Evolutionary conservation across 2,329 filamentous ascomycete species (phyloP).

Genomic region (Trichophyton benhamiae): DNA sequence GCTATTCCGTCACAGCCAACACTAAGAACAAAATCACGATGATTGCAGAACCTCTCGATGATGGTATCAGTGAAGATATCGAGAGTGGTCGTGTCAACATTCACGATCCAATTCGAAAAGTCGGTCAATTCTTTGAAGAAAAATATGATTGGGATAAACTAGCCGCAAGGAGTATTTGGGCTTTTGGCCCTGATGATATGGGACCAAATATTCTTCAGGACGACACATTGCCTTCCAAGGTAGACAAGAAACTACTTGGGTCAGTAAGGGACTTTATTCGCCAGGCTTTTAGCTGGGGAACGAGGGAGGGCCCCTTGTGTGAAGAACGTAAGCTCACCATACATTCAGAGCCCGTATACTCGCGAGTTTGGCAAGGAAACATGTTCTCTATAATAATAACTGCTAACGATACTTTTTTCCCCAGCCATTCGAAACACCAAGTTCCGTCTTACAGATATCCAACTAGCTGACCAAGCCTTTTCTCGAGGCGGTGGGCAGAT

Average conservation of each 20-base stretch:
- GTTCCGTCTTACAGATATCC: conserved; percentile 87
- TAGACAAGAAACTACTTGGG: conserved; percentile 81
- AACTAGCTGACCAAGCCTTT: conserved; percentile 78
- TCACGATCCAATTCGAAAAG: conserved; percentile 80
- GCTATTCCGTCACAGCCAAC: conserved; percentile 93
- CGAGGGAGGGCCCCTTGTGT: conserved; percentile 86
- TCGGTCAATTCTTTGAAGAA: conserved; percentile 93
- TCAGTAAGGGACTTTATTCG: conserved; percentile 84
- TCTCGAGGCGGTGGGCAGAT: conserved; percentile 93
- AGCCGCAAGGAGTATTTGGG: conserved; percentile 92
- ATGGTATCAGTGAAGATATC: conserved; percentile 89
- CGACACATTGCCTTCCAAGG: conserved; percentile 85
- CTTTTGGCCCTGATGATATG: conserved; percentile 90
- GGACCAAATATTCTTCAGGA: conserved; percentile 94
- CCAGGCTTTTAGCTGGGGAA: conserved; percentile 94
- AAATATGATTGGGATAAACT: conserved; percentile 95
- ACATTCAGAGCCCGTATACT: conserved; percentile 9
- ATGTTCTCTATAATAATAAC: conserved; percentile 11
- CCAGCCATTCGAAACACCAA: conserved; percentile 90
- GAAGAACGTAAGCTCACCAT: conserved; percentile 68
- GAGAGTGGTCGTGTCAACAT: conserved; percentile 83
- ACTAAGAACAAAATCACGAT: conserved; percentile 99
- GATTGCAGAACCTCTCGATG: conserved; percentile 90
- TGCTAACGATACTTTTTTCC: background rate
- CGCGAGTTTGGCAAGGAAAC: background rate